Base-by-base conservation (phyloP, 768 basidiomycete species). In the Polyporus arcularius region DNA sequence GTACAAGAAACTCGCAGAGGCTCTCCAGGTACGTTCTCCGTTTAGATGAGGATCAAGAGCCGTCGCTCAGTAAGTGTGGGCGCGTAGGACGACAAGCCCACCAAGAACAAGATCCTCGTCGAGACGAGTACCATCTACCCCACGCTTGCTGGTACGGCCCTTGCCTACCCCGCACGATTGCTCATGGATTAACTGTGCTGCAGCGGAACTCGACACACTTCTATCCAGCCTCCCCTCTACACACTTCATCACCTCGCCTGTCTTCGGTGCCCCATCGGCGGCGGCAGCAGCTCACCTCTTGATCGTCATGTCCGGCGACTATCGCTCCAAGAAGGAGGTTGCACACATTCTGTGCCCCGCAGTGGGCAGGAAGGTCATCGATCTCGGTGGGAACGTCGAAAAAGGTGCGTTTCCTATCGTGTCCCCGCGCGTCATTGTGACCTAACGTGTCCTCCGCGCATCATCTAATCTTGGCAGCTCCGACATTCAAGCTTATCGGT, bases 371-470 rank as follows among this genome's bases (percentile, higher is more conserved):
- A 94, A 91, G 70, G 84, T 87, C 32, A 73, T 88, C 21, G 94
- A 96, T 71, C 80, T 96, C 11, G 94, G 94, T 28, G 87, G 83
- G 28, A 93, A 96, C 71, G 79, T 95, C 35, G 91, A 94, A 75
- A 89, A 91, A 75, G 92, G 90, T 82, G 35, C 8, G 35, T 40
- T 47, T 15, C 11, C 16, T 61, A 14, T 42, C 4, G 38, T 26
- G 52, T 41, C 4, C 28, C 21, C 21, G 21, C 21, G 21, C 21
- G 21, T 26, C 21, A 26, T 45, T 42, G 6, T n/a, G 11, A 11
- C n/a, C 18, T 21, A 30, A 15, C 8, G 55, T 18, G 8, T 47
- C 41, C 16, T 7, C 8, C 30, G 18, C 18, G 45, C 7, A 48
- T 47, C 16, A 35, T 21, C 53, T 55, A 4, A 42, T 28, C 15